These are phyloP conservation scores for Suillus plorans DNA, from an alignment of 768 basidiomycete species.

Conservation along the genomic window DNA sequence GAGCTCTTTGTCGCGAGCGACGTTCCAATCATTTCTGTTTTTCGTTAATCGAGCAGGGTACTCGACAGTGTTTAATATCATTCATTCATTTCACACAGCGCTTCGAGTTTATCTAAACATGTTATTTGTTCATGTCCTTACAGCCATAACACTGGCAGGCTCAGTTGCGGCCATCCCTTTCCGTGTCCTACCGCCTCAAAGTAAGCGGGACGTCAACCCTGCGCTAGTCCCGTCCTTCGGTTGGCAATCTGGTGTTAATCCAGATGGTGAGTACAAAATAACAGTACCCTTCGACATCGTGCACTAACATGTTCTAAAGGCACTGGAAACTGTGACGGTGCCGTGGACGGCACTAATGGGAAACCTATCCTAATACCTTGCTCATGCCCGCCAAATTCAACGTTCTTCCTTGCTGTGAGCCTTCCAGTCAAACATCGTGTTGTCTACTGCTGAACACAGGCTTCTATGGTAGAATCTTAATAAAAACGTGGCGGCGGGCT, in stretches of 20 bases:
- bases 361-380: slow-evolving; percentile 62
- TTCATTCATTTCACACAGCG: not conserved
- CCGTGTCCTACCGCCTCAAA: not conserved
- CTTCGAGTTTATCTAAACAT: slow-evolving; percentile 11
- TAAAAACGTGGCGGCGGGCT: slow-evolving; percentile 59
- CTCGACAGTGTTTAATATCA: not conserved
- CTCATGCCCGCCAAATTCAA: slow-evolving; percentile 58
- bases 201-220: slow-evolving; percentile 49
- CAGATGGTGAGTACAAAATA: slow-evolving; percentile 46
- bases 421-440: slow-evolving; percentile 10
- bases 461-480: slow-evolving; percentile 37
- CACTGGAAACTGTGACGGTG: slow-evolving; percentile 71
- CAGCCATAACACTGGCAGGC: slow-evolving; percentile 12
- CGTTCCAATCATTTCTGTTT: not conserved
- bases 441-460: slow-evolving; percentile 1
- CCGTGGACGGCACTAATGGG: slow-evolving; percentile 54
- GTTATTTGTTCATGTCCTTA: slow-evolving; percentile 14
- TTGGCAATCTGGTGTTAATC: slow-evolving; percentile 54
- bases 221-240: slow-evolving; percentile 61
- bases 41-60: not conserved
- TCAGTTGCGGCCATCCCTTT: slow-evolving; percentile 18
- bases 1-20: slow-evolving; percentile 8
- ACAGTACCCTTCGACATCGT: not conserved
- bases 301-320: slow-evolving; percentile 27
- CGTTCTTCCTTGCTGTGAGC: slow-evolving; percentile 49